These are phyloP conservation scores for Stachybotrys chlorohalonatus DNA, from an alignment of 2,329 filamentous ascomycete genomes.

Conservation along the genomic window DNA sequence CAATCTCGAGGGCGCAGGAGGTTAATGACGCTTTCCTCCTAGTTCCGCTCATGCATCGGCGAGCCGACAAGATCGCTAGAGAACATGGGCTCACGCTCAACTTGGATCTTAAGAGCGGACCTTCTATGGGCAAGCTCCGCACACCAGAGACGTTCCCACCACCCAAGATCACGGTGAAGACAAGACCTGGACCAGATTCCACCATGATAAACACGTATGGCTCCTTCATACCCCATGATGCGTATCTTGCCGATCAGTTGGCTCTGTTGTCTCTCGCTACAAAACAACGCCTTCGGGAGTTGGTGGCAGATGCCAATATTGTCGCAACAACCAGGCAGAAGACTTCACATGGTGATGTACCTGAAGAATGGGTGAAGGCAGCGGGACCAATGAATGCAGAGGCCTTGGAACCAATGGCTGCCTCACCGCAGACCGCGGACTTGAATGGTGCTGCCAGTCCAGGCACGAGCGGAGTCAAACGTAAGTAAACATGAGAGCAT, in stretches of 20 bases:
- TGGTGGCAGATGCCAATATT: constrained; percentile 69
- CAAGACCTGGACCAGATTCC: constrained; percentile 51
- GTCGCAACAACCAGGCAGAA: constrained; percentile 64
- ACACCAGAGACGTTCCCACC: constrained; percentile 38
- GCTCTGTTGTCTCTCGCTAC: constrained; percentile 75
- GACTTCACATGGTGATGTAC: constrained; percentile 71
- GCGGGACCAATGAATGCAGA: constrained; percentile 45
- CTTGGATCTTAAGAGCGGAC: constrained; percentile 42
- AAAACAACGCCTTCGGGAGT: constrained; percentile 65
- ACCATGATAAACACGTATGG: constrained; percentile 54
- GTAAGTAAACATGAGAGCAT: constrained; percentile 32
- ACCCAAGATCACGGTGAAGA: constrained; percentile 44
- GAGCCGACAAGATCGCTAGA: constrained; percentile 46
- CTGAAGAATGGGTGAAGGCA: constrained; percentile 65
- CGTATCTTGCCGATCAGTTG: constrained; percentile 71
- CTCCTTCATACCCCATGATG: constrained; percentile 65
- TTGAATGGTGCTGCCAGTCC: constrained; percentile 42
- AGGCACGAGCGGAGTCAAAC: constrained; percentile 47
- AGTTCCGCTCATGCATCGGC: constrained; percentile 51
- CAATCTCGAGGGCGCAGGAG: constrained; percentile 55
- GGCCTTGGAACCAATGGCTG: constrained; percentile 20
- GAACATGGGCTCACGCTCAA: constrained; percentile 50
- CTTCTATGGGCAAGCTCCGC: constrained; percentile 38
- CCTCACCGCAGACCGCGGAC: constrained; percentile 14
- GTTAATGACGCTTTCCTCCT: constrained; percentile 65